Evolutionary conservation across 805 yeast genomes (phyloP).

Genomic region (Schwanniomyces polymorphus): DNA sequence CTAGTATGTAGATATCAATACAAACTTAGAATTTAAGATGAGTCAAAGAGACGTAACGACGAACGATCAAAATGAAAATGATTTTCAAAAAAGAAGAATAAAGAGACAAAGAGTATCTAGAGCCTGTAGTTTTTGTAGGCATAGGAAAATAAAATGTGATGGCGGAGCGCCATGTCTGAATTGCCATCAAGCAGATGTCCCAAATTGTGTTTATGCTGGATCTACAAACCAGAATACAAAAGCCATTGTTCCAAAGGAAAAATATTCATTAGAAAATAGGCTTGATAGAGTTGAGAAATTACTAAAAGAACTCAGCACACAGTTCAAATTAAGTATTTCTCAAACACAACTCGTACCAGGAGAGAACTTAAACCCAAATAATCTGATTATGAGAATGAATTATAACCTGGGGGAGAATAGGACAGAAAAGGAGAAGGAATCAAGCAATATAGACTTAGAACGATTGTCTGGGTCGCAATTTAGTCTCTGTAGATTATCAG

Average conservation of each 20-base stretch:
- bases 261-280: constrained; percentile 15
- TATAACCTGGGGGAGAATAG: no score
- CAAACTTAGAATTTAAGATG: no score
- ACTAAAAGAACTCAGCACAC: not conserved
- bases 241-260: constrained; percentile 6
- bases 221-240: constrained; percentile 12
- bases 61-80: no score
- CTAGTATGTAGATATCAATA: no score
- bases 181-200: constrained; percentile 29
- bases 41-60: no score
- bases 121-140: constrained; percentile 53
- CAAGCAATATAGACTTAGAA: constrained; percentile 4
- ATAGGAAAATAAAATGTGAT: constrained; percentile 52
- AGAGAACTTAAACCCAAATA: not conserved
- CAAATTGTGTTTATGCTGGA: constrained; percentile 27
- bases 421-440: no score
- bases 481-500: constrained; percentile 32
- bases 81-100: not conserved
- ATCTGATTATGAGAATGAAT: not conserved
- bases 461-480: constrained; percentile 38
- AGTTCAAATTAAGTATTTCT: not conserved
- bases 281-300: constrained; percentile 6
- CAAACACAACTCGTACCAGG: not conserved
- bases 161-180: constrained; percentile 43
- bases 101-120: constrained; percentile 4